Conservation (phyloP, 805 yeast species). For the Barnettozyma salicaria region DNA sequence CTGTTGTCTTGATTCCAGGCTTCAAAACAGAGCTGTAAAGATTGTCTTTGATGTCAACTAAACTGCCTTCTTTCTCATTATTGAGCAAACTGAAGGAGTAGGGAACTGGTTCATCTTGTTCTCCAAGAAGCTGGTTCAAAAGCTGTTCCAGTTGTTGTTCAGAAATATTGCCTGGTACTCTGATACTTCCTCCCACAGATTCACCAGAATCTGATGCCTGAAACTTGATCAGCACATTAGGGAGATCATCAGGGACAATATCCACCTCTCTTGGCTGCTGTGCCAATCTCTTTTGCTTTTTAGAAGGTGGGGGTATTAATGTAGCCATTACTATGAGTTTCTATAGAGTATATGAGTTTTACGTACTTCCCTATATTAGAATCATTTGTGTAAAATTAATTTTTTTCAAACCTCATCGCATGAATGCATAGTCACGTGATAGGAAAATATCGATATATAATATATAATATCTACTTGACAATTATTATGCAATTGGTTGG, state of each 20-base stretch:
- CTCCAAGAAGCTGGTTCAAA: conserved; percentile 69
- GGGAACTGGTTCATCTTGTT: conserved; percentile 70
- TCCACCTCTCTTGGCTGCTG: conserved; percentile 75
- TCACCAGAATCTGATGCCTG: conserved; percentile 94
- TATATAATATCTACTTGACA: too few species aligned
- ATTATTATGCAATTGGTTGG: too few species aligned
- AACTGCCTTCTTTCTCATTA: conserved; percentile 35
- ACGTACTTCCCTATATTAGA: neutral
- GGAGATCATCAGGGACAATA: conserved; percentile 69
- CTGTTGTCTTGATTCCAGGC: conserved; percentile 84
- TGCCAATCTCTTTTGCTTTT: conserved; percentile 77
- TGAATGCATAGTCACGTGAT: too few species aligned
- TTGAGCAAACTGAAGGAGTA: conserved; percentile 71
- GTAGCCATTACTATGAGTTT: conserved; percentile 66
- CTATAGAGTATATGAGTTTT: too few species aligned
- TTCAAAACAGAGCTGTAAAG: conserved; percentile 75
- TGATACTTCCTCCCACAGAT: conserved; percentile 69
- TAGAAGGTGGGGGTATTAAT: conserved; percentile 86
- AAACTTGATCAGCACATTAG: conserved; percentile 81
- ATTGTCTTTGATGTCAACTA: conserved; percentile 72
- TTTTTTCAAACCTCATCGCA: conserved; percentile 10
- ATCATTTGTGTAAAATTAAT: neutral
- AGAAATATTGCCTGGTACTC: conserved; percentile 87
- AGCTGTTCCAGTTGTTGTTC: conserved; percentile 85
- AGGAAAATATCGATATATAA: too few species aligned